phyloP scores from a whole-genome alignment of 1,139 yeast genomes.

The Geotrichum candidum region DNA sequence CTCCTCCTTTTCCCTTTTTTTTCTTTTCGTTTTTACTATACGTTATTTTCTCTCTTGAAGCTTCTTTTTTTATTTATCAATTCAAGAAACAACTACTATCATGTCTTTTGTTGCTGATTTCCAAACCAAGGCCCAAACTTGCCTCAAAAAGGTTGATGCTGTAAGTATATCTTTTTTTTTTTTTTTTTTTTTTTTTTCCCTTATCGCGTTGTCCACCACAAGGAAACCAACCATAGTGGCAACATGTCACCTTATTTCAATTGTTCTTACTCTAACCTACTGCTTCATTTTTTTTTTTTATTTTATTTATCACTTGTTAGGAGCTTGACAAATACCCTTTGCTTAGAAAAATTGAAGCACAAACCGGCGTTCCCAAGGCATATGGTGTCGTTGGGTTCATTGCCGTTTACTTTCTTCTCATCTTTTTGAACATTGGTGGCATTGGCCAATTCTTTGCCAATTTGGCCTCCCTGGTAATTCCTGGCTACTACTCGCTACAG shows the following conservation, averaged over 20 bases:
- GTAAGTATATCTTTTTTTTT: slow-evolving; percentile 19
- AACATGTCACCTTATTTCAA: neutral
- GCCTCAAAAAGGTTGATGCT: slow-evolving; percentile 28
- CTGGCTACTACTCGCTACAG: slow-evolving; percentile 80
- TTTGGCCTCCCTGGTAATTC: slow-evolving; percentile 83
- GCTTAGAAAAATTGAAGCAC: slow-evolving; percentile 33
- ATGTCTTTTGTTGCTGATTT: slow-evolving; percentile 19
- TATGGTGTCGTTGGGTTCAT: slow-evolving; percentile 68
- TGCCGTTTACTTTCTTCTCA: slow-evolving; percentile 62
- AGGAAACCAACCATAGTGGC: too few species aligned
- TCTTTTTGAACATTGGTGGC: slow-evolving; percentile 83
- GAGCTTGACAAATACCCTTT: slow-evolving; percentile 35
- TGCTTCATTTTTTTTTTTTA: neutral
- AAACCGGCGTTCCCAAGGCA: slow-evolving; percentile 64
- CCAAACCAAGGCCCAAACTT: slow-evolving; percentile 28
- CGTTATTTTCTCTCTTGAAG: neutral
- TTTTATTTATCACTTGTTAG: slow-evolving; percentile 12
- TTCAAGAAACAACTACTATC: neutral
- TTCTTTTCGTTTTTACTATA: neutral
- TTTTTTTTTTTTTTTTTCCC: neutral
- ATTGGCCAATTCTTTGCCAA: slow-evolving; percentile 89
- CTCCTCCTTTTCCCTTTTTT: neutral
- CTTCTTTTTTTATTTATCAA: neutral
- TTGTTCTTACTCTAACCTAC: neutral
- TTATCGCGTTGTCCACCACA: neutral